Base-by-base conservation (phyloP, 2,329 filamentous ascomycete species). In the Hypoxylon sp. region DNA sequence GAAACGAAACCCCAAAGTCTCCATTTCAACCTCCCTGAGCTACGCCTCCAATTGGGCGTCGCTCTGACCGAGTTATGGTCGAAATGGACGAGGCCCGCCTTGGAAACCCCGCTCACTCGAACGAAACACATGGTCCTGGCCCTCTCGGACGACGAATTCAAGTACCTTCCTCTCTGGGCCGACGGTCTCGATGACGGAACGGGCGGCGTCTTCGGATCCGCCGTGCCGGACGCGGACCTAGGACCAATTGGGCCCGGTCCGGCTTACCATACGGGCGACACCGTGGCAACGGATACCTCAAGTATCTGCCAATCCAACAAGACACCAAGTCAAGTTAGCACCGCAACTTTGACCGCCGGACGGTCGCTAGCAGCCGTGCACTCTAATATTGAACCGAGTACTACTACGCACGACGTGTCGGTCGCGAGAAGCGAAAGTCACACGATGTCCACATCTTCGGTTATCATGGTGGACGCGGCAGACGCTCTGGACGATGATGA, bases 121-220 rank as follows among this genome's bases (percentile, higher is more conserved):
- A 82, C 80, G 0, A 77, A 79, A 2, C 83, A 87, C 69, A 68
- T 87, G 23, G 76, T 90, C 0, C 81, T 89, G 0, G 83, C 81
- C 4, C 81, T 92, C 1, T 78, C 79, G 0, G 82, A 87, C 2
- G 79, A 85, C 1, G 90, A 92, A 77, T 84, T 87, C 69, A 86
- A 86, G 62, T 91, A 84, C 68, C 80, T 92, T 2, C 89, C 90
- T 0, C 79, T 91, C 3, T 92, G 89, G 89, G 89, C 88, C 0
- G 89, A 86, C 3, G 90, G 85, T 1, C 77, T 82, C 30, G 82
- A 86, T 52, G 85, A 87, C 60, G 85, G 79, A 0, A 81, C 79
- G 0, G 85, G 84, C 2, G 83, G 81, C 13, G 83, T 86, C 1
- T 87, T 82, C 69, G 77, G 76, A 75, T 0, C 81, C 7, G 32